Conservation (phyloP, 495 filamentous ascomycete species). For the Lasiosphaeria hispida region DNA sequence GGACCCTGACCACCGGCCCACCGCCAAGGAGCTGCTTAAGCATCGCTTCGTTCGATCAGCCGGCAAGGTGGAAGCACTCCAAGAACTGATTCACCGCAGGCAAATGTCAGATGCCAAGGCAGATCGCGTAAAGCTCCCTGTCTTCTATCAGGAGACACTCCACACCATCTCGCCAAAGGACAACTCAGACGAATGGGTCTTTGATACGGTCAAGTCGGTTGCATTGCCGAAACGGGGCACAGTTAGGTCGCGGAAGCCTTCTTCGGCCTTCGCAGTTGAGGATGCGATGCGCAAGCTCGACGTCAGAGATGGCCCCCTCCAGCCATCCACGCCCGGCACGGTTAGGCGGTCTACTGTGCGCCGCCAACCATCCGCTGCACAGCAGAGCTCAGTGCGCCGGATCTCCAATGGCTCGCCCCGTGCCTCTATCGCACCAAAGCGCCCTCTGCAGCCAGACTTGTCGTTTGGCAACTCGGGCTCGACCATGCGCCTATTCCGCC, state of each 20-base stretch:
- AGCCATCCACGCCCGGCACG: slow-evolving; percentile 50
- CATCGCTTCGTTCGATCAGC: slow-evolving; percentile 87
- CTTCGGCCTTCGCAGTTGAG: slow-evolving; percentile 49
- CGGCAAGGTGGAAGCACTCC: slow-evolving; percentile 76
- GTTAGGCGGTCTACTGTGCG: slow-evolving; percentile 51
- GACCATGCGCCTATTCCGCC: slow-evolving; percentile 84
- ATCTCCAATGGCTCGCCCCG: slow-evolving; percentile 45
- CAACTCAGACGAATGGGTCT: slow-evolving; percentile 92
- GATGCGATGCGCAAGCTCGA: slow-evolving; percentile 60
- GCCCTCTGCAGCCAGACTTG: slow-evolving; percentile 77
- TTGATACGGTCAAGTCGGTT: slow-evolving; percentile 82
- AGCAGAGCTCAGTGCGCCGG: slow-evolving; percentile 25
- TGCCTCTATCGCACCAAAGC: slow-evolving; percentile 60
- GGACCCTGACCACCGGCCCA: slow-evolving; percentile 77
- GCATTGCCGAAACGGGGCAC: slow-evolving; percentile 39
- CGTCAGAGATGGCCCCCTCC: slow-evolving; percentile 54
- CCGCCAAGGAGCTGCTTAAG: slow-evolving; percentile 83
- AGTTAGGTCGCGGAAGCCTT: slow-evolving; percentile 53
- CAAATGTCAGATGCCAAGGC: slow-evolving; percentile 73
- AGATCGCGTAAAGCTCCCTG: slow-evolving; percentile 57
- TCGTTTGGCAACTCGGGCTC: slow-evolving; percentile 88
- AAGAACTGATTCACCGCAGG: slow-evolving; percentile 83
- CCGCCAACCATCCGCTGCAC: slow-evolving; percentile 52
- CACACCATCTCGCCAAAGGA: slow-evolving; percentile 65
- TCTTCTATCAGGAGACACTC: slow-evolving; percentile 89